Percentiles rank a stretch among this genome's conserved stretches.
Evolutionary conservation across 352 stramenopile genomes (phyloP).

Genomic region (Phytophthora macrochlamydospora): DNA sequence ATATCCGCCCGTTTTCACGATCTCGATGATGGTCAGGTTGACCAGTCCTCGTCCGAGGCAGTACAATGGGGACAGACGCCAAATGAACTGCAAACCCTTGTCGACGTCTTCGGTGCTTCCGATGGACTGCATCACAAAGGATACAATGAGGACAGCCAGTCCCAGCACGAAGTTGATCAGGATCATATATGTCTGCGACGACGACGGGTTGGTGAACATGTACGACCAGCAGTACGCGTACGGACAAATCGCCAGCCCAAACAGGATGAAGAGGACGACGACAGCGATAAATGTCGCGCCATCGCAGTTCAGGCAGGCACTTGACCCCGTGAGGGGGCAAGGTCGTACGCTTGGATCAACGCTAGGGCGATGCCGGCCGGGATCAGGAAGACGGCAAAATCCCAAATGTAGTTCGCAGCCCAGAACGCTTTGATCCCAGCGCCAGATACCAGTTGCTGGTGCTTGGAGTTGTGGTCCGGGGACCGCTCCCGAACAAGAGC

Average conservation of each 20-base stretch:
- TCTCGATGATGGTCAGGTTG: background rate
- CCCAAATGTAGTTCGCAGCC: conserved; percentile 93
- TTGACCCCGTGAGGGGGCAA: conserved; percentile 25
- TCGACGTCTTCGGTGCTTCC: conserved; percentile 33
- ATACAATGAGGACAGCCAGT: conserved; percentile 62
- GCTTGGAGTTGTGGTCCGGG: conserved; percentile 94
- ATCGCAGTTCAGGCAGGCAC: conserved; percentile 32
- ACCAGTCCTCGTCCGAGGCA: conserved; percentile 55
- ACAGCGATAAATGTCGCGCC: conserved; percentile 38
- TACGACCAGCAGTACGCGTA: conserved; percentile 68
- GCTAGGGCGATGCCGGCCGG: conserved; percentile 39
- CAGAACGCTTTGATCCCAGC: conserved; percentile 94
- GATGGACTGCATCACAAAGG: conserved; percentile 50
- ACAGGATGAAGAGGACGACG: conserved; percentile 60
- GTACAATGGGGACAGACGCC: conserved; percentile 66
- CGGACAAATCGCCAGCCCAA: conserved; percentile 65
- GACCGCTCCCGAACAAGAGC: conserved; percentile 93
- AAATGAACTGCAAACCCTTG: conserved; percentile 65
- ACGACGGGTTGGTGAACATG: conserved; percentile 55
- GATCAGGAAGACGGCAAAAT: conserved; percentile 89
- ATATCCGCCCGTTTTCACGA: conserved; percentile 1
- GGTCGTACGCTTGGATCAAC: conserved; percentile 45
- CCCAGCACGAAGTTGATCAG: conserved; percentile 68
- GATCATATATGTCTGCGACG: conserved; percentile 61
- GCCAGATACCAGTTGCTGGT: conserved; percentile 94